Evolutionary conservation across 179 eudicot genomes (phyloP).

Genomic region (Heliamphora pulchella): DNA sequence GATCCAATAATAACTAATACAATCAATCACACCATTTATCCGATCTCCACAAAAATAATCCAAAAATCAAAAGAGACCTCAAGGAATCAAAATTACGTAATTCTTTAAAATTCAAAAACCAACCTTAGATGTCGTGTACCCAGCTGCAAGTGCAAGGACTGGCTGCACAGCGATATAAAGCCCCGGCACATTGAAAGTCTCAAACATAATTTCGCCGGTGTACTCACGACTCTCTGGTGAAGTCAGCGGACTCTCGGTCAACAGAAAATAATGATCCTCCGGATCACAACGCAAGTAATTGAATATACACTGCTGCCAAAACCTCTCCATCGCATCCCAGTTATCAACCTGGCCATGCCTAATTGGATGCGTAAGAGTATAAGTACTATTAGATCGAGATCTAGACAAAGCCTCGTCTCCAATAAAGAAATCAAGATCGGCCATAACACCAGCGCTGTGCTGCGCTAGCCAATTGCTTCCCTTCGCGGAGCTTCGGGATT

Average conservation of each 20-base stretch:
- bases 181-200: slow-evolving; percentile 95
- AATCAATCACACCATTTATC: too few relatives aligned
- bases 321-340: slow-evolving; percentile 98
- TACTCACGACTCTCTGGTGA: slow-evolving; percentile 97
- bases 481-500: slow-evolving; percentile 45
- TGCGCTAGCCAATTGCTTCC: slow-evolving; percentile 71
- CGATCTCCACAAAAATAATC: too few relatives aligned
- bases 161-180: slow-evolving; percentile 97
- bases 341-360: slow-evolving; percentile 82
- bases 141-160: slow-evolving; percentile 95
- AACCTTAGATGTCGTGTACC: slow-evolving; percentile 89
- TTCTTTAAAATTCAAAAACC: slow-evolving; percentile 17
- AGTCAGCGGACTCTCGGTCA: slow-evolving; percentile 92
- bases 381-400: slow-evolving; percentile 69
- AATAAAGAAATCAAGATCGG: slow-evolving; percentile 82
- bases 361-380: slow-evolving; percentile 71
- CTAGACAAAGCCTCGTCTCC: slow-evolving; percentile 81
- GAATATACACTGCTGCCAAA: slow-evolving; percentile 98
- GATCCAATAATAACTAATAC: too few relatives aligned
- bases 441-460: slow-evolving; percentile 92
- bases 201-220: slow-evolving; percentile 98
- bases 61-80: not conserved
- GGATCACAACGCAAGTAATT: slow-evolving; percentile 95
- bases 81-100: not conserved
- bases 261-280: slow-evolving; percentile 85